Evolutionary conservation across 495 filamentous ascomycete genomes (phyloP).

Genomic region (Penicillium subrubescens): DNA sequence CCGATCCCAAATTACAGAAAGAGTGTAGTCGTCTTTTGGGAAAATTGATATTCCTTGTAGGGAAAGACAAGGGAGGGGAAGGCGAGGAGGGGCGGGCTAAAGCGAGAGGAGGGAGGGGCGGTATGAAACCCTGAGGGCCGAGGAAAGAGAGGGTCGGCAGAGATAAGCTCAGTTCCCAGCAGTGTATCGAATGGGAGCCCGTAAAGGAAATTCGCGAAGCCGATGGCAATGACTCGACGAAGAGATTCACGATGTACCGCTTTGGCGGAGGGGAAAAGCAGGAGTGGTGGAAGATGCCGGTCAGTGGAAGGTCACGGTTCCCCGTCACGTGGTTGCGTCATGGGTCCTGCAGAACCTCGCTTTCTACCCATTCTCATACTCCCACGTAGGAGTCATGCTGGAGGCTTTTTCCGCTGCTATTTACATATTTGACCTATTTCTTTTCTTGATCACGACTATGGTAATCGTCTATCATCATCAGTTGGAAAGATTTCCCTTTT

Average conservation of each 20-base stretch:
- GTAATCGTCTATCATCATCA: neutral
- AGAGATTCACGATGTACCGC: conserved; percentile 25
- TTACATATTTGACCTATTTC: neutral
- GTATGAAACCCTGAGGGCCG: conserved; percentile 29
- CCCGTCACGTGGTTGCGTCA: conserved; percentile 50
- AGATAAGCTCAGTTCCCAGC: conserved; percentile 7
- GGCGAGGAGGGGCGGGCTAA: conserved; percentile 30
- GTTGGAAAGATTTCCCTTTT: neutral
- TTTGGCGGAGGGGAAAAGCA: conserved; percentile 34
- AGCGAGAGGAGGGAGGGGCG: conserved; percentile 33
- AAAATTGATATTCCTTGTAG: conserved; percentile 17
- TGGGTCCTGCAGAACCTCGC: conserved; percentile 30
- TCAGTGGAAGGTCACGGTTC: conserved; percentile 27
- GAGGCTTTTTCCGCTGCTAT: neutral
- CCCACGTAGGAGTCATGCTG: neutral
- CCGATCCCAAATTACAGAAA: conserved; percentile 27
- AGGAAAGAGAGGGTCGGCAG: conserved; percentile 14
- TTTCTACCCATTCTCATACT: neutral
- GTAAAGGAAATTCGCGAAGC: conserved; percentile 6
- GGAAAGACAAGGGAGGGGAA: conserved; percentile 22
- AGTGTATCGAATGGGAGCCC: conserved; percentile 7
- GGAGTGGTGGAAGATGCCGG: conserved; percentile 27
- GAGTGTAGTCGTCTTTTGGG: conserved; percentile 30
- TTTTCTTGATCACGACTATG: neutral
- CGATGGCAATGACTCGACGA: conserved; percentile 22